Evolutionary conservation across 257 asterid species (phyloP).

Genomic region (Galeopsis tetrahit): DNA sequence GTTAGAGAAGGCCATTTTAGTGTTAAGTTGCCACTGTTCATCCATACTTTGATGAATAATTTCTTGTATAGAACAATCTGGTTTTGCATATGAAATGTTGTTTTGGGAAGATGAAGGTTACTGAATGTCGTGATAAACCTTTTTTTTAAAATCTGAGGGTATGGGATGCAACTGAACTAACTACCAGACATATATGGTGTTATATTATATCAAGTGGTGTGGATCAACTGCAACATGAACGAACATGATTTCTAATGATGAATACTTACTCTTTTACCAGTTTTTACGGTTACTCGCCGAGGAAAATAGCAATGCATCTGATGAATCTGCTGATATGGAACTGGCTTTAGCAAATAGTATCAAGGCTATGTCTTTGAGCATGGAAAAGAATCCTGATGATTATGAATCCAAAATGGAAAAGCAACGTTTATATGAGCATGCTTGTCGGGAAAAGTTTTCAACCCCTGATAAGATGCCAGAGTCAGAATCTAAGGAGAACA

Average conservation of each 20-base stretch:
- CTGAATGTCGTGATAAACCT: neutral
- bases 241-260: conserved; percentile 31
- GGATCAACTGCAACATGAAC: conserved; percentile 12
- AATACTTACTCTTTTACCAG: conserved; percentile 44
- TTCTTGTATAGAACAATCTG: conserved; percentile 8
- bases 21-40: neutral
- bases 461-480: conserved; percentile 38
- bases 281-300: conserved; percentile 77
- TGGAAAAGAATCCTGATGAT: conserved; percentile 57
- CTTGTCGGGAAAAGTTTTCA: conserved; percentile 70
- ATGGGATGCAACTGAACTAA: too few species aligned
- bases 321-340: conserved; percentile 58
- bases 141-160: conserved; percentile 11
- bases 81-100: neutral
- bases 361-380: conserved; percentile 70
- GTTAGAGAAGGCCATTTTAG: neutral
- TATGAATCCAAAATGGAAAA: conserved; percentile 60
- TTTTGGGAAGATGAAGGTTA: neutral
- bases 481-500: conserved; percentile 40
- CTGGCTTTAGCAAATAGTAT: conserved; percentile 64
- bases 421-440: conserved; percentile 68
- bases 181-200: too few species aligned
- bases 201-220: conserved; percentile 24
- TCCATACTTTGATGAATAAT: neutral
- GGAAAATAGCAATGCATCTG: conserved; percentile 51